Percentiles rank a stretch among this genome's conserved stretches.
Evolutionary conservation across 441 rosid genomes (phyloP).

Genomic region (Syzygium syzygioides): DNA sequence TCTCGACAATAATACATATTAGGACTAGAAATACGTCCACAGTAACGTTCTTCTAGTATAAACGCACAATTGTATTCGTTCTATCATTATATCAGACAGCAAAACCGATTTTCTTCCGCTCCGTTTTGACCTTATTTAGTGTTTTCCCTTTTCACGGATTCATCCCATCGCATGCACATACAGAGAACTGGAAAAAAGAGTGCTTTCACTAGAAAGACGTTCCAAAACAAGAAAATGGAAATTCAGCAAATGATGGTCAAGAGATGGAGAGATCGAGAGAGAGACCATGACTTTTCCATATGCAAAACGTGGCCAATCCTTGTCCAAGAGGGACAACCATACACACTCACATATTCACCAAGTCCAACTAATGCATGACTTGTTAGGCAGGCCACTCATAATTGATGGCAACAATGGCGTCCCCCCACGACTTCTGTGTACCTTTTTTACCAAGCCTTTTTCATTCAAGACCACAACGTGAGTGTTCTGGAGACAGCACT

Average conservation of each 20-base stretch:
- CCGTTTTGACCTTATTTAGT: neutral
- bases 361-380: neutral
- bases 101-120: neutral
- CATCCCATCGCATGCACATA: neutral
- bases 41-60: neutral
- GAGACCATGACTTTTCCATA: neutral
- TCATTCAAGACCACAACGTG: neutral
- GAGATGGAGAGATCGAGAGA: neutral
- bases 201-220: neutral
- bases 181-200: neutral
- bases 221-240: neutral
- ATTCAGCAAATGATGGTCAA: neutral
- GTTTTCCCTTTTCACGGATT: neutral
- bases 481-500: conserved; percentile 1
- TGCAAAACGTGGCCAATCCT: neutral
- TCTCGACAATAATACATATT: neutral
- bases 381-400: neutral
- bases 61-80: neutral
- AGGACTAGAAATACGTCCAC: neutral
- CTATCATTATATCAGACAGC: neutral
- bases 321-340: neutral
- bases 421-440: neutral
- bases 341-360: neutral
- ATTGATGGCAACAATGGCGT: neutral
- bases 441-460: neutral